Percentiles rank a stretch among this genome's conserved stretches.
phyloP scores from a whole-genome alignment of 1,139 yeast species.

The Torulaspora pretoriensis region DNA sequence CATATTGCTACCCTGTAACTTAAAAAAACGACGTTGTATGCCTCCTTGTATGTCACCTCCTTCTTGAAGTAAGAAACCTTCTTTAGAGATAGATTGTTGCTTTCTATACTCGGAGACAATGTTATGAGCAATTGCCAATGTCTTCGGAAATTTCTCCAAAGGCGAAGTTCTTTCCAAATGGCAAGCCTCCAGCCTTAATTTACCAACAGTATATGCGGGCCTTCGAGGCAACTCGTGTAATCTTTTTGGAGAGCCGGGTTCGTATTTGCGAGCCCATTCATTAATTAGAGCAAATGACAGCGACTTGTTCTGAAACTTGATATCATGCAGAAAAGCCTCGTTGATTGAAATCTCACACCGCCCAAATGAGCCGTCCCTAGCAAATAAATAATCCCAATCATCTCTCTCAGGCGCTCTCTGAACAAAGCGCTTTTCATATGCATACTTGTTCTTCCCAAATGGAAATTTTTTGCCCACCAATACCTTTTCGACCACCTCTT shows the following conservation, averaged over 20 bases:
- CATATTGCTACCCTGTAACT: constrained; percentile 54
- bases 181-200: constrained; percentile 66
- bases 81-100: constrained; percentile 41
- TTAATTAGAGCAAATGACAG: constrained; percentile 64
- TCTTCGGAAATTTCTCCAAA: constrained; percentile 59
- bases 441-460: constrained; percentile 40
- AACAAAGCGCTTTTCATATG: constrained; percentile 47
- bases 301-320: constrained; percentile 29
- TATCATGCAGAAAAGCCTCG: constrained; percentile 33
- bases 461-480: constrained; percentile 34
- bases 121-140: constrained; percentile 55
- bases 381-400: constrained; percentile 55
- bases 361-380: constrained; percentile 86
- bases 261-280: constrained; percentile 65
- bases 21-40: constrained; percentile 61
- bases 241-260: constrained; percentile 35
- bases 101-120: constrained; percentile 46
- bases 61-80: constrained; percentile 70
- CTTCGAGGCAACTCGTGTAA: constrained; percentile 33
- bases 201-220: constrained; percentile 62
- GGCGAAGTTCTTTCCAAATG: constrained; percentile 58
- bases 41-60: constrained; percentile 62
- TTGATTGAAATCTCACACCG: constrained; percentile 64
- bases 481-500: constrained; percentile 54
- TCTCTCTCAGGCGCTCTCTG: constrained; percentile 49